Base-by-base conservation (phyloP, 78 protist species). In the Dictyostelium firmibasis region DNA sequence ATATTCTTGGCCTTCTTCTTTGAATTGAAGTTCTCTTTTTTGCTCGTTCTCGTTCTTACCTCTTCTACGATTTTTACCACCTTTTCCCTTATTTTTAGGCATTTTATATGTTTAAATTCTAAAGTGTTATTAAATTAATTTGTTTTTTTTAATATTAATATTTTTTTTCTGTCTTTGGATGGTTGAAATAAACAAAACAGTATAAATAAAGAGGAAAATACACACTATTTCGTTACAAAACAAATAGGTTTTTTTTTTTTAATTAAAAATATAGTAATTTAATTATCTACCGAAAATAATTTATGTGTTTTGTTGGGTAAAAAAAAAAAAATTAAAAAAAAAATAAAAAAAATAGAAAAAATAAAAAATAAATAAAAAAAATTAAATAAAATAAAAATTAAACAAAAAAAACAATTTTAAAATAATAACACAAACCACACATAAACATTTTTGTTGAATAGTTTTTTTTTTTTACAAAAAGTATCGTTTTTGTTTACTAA, bases 1-100 rank as follows among this genome's bases (percentile, higher is more conserved):
- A 83, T 99, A 99, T 88, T 98, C 98, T 92, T 99, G 99, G n/a
- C 99, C 99, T 6, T 98, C 99, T 67, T 99, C 99, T 87, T 98
- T 98, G 97, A 98, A 95, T 53, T 95, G 85, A 47, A 99, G 96
- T 92, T 99, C 99, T 83, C 99, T 98, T 93, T 96, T 97, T 83
- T 83, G 95, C 18, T 47, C 95, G 83, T 91, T 70, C 43, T 98
- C 98, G 96, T 98, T 98, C 97, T 98, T 98, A 27, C 99, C 99
- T 69, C 98, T 70, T 23, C 98, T 78, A n/a, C 99, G 92, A 91
- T 97, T 98, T 96, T 99, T 99, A 20, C 99, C 99, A 18, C 99
- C 99, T 79, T 99, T 98, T 67, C 99, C 98, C 86, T 97, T 97
- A 85, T 96, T 96, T 85, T 97, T 97, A 53, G 98, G 98, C 98